These are phyloP conservation scores for Plenodomus tracheiphilus DNA, from an alignment of 2,329 filamentous ascomycete genomes.

Conservation along the genomic window DNA sequence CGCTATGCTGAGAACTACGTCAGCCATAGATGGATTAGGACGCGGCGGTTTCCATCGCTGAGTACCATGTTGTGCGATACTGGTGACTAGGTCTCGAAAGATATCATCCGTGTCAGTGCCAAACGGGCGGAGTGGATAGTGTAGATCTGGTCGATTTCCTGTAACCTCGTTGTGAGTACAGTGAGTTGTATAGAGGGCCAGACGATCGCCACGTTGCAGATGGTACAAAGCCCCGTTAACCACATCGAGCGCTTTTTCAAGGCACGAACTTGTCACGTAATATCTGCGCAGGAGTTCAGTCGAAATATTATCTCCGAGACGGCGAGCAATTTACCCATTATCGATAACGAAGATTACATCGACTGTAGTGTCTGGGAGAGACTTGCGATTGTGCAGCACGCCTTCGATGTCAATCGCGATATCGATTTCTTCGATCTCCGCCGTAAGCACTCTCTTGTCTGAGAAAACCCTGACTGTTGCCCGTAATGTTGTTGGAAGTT, in stretches of 20 bases:
- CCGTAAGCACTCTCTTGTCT: constrained; percentile 21
- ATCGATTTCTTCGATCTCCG: constrained; percentile 27
- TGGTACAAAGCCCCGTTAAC: constrained; percentile 17
- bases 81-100: constrained; percentile 20
- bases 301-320: neutral
- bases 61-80: constrained; percentile 22
- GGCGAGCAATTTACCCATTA: constrained; percentile 34
- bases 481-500: constrained; percentile 24
- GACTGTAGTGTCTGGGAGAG: constrained; percentile 21
- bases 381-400: constrained; percentile 24
- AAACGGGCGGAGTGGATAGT: constrained; percentile 23
- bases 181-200: constrained; percentile 37
- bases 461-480: constrained; percentile 26
- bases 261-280: constrained; percentile 32
- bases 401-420: constrained; percentile 39
- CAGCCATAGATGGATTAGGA: constrained; percentile 33
- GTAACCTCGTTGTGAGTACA: constrained; percentile 33
- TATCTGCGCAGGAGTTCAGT: constrained; percentile 21
- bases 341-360: constrained; percentile 45
- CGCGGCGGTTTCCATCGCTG: constrained; percentile 33
- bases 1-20: constrained; percentile 29
- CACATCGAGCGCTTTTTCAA: constrained; percentile 21
- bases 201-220: neutral
- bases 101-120: constrained; percentile 16
- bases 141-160: constrained; percentile 29